phyloP scores from a whole-genome alignment of 768 basidiomycete species.

The Hericium erinaceus region DNA sequence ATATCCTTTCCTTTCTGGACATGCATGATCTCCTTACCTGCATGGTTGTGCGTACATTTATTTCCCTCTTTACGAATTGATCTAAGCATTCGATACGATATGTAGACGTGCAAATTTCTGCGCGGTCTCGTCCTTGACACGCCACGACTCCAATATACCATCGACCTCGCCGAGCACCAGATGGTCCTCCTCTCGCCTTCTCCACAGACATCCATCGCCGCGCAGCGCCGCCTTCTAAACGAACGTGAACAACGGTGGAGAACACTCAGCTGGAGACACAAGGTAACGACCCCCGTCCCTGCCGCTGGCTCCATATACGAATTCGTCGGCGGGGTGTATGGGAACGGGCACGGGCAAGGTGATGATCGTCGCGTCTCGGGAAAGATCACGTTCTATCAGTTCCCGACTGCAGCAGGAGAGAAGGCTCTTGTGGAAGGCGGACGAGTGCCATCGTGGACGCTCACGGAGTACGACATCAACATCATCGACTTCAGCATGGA shows the following conservation, averaged over 20 bases:
- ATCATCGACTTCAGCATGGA: conserved; percentile 53
- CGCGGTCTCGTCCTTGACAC: not conserved
- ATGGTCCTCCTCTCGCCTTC: conserved; percentile 31
- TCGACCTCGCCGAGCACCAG: conserved; percentile 39
- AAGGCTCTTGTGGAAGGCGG: conserved; percentile 17
- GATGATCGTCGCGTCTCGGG: conserved; percentile 18
- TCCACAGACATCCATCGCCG: conserved; percentile 24
- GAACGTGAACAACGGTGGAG: conserved; percentile 42
- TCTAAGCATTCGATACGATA: not conserved
- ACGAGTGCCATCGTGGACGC: conserved; percentile 29
- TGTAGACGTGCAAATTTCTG: not conserved
- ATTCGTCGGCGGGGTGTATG: conserved; percentile 42
- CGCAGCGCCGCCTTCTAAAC: conserved; percentile 32
- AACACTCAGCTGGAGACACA: conserved; percentile 29
- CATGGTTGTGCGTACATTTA: conserved; percentile 19
- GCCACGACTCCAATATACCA: conserved; percentile 33
- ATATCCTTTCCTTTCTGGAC: conserved; percentile 26
- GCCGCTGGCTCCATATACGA: conserved; percentile 42
- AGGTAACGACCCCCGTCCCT: conserved; percentile 29
- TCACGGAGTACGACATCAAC: conserved; percentile 31
- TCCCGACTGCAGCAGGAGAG: conserved; percentile 21
- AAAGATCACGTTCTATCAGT: conserved; percentile 40
- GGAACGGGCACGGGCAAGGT: conserved; percentile 36
- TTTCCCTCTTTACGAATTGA: not conserved
- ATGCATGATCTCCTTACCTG: conserved; percentile 28